Base-by-base conservation (phyloP, 2,329 filamentous ascomycete genomes). In the Hypoxylon sp. region DNA sequence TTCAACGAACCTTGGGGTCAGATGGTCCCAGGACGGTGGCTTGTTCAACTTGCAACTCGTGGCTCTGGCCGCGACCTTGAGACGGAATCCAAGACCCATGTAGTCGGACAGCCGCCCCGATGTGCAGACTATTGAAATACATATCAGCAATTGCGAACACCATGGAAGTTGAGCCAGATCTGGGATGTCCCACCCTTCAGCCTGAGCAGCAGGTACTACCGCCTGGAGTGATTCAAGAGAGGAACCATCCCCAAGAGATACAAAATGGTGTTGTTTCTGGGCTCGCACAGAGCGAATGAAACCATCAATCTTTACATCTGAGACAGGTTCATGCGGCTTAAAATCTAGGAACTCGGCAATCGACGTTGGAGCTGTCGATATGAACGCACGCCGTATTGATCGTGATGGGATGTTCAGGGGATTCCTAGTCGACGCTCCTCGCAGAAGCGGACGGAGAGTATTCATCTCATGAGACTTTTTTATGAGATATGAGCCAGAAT, bases 191-290 rank as follows among this genome's bases (percentile, higher is more conserved):
- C 79, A 95, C 90, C 86, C 83, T 72, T 86, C 78, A 60, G 88
- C 86, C 67, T 91, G 79, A 35, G 81, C 78, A 58, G 89, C 87
- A 45, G 83, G 83, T 61, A 96, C 75, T 35, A 96, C 84, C 34
- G 88, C 90, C 74, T 99, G 94, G 46, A 97, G 71, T 19, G 90
- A 78, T 55, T 86, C 78, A 61, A 90, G 77, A 30, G 89, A 91
- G 8, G 91, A 95, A 32, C 94, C 94, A 76, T 99, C 94, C 7
- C 88, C 87, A 42, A 97, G 78, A 52, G 91, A 83, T 42, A 92
- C 87, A 73, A 99, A 97, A 4, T 88, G 86, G 52, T 88, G 79
- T 15, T 81, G 81, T 70, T 97, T 96, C 77, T 95, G 91, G 69
- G 90, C 89, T 56, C 93, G 83, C 53, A 96, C 86, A 3, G 90